phyloP scores from a whole-genome alignment of 2,329 filamentous ascomycete genomes.

The Microsporum audouinii region DNA sequence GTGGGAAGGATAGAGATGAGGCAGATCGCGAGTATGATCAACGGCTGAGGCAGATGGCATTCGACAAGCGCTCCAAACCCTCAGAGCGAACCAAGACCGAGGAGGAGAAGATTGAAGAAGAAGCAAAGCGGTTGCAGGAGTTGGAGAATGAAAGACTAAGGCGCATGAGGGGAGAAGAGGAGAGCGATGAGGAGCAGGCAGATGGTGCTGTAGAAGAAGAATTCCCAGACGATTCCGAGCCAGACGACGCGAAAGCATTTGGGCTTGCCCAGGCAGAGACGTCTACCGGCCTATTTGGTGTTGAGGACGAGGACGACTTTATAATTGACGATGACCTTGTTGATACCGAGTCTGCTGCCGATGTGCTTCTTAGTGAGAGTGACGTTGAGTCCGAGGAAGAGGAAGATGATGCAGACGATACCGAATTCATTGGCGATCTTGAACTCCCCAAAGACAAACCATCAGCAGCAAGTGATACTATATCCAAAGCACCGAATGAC shows the following conservation, averaged over 20 bases:
- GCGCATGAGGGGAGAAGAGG: slow-evolving; percentile 74
- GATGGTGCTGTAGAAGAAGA: slow-evolving; percentile 29
- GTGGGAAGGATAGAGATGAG: slow-evolving; percentile 50
- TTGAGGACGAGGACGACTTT: slow-evolving; percentile 93
- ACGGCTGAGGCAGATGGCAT: slow-evolving; percentile 66
- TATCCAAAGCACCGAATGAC: neutral
- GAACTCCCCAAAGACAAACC: slow-evolving; percentile 34
- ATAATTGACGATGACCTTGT: slow-evolving; percentile 79
- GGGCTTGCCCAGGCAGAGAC: slow-evolving; percentile 45
- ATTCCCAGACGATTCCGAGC: slow-evolving; percentile 31
- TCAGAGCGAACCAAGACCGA: slow-evolving; percentile 83
- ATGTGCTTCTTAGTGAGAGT: slow-evolving; percentile 36
- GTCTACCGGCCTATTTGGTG: slow-evolving; percentile 43
- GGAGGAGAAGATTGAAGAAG: slow-evolving; percentile 69
- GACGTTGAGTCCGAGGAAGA: slow-evolving; percentile 47
- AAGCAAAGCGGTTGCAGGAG: slow-evolving; percentile 63
- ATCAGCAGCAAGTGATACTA: slow-evolving; percentile 19
- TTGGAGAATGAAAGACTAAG: slow-evolving; percentile 71
- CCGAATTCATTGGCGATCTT: slow-evolving; percentile 62
- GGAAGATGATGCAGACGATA: slow-evolving; percentile 46
- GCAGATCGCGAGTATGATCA: slow-evolving; percentile 83
- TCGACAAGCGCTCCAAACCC: slow-evolving; percentile 74
- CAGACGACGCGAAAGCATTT: slow-evolving; percentile 50
- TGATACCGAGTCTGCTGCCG: slow-evolving; percentile 58
- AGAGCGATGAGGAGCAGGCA: slow-evolving; percentile 32